Percentiles rank a stretch among this genome's conserved stretches.
phyloP scores from a whole-genome alignment of 176 grass and related monocot species.

The Ananas comosus region DNA sequence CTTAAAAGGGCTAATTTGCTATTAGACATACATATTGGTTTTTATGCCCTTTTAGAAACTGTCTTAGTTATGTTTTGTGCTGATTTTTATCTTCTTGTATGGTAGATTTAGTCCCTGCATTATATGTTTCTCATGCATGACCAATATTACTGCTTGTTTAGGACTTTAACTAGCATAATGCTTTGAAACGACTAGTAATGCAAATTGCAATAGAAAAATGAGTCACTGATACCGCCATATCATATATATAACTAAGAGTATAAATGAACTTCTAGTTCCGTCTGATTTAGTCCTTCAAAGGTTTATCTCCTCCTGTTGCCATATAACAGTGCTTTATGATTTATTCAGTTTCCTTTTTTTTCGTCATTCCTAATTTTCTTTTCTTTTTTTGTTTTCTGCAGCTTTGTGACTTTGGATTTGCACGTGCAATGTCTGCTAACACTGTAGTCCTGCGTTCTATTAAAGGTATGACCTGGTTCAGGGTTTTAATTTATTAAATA shows the following conservation, averaged over 20 bases:
- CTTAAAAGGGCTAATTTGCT: background rate
- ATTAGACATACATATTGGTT: background rate
- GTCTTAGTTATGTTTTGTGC: background rate
- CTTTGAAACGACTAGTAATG: background rate
- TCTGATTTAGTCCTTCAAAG: background rate
- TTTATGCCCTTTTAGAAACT: background rate
- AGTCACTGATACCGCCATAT: background rate
- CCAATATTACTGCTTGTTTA: background rate
- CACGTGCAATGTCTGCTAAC: conserved; percentile 93
- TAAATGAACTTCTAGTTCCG: background rate
- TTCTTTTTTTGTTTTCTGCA: conserved; percentile 19
- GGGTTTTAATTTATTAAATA: background rate
- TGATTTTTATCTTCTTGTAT: background rate
- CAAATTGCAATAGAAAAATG: background rate
- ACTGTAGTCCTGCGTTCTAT: conserved; percentile 92
- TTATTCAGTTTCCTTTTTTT: background rate
- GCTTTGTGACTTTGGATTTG: conserved; percentile 99
- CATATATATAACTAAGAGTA: background rate
- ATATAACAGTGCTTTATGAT: too few species aligned
- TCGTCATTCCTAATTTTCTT: conserved; percentile 16
- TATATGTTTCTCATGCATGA: too few species aligned
- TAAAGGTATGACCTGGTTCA: conserved; percentile 48
- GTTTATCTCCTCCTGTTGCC: too few species aligned
- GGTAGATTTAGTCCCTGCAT: too few species aligned
- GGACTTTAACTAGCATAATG: background rate